These are phyloP conservation scores for Fusarium armeniacum DNA, from an alignment of 2,329 filamentous ascomycete species.

Conservation along the genomic window DNA sequence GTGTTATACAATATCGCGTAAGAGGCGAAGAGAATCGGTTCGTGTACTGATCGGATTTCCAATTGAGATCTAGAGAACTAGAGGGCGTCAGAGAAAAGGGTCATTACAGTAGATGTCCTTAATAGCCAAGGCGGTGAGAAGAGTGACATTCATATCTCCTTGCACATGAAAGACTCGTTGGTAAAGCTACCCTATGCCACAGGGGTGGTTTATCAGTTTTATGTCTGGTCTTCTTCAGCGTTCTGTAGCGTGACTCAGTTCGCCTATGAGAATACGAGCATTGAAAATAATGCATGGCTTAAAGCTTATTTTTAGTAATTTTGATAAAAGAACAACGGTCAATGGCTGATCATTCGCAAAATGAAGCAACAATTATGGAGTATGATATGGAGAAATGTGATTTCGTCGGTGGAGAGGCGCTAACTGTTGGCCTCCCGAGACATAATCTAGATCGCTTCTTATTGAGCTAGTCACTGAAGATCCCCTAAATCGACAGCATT, in stretches of 20 bases:
- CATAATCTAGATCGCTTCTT: not conserved
- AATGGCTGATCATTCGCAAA: not conserved
- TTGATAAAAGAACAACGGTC: not conserved
- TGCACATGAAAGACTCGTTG: not conserved
- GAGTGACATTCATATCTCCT: slow-evolving; percentile 1
- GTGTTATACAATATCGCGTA: slow-evolving; percentile 52
- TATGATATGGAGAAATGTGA: not conserved
- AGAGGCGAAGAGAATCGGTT: slow-evolving; percentile 50
- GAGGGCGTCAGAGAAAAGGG: slow-evolving; percentile 44
- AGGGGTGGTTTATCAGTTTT: not conserved
- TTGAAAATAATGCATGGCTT: slow-evolving; percentile 10
- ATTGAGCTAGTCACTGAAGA: slow-evolving; percentile 8
- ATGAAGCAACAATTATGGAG: not conserved
- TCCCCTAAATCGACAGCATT: slow-evolving; percentile 15
- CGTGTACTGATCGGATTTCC: slow-evolving; percentile 47
- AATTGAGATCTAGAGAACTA: slow-evolving; percentile 42
- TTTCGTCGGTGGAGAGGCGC: not conserved
- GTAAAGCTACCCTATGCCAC: slow-evolving; percentile 24
- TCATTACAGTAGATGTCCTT: slow-evolving; percentile 16
- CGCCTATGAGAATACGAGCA: slow-evolving; percentile 20
- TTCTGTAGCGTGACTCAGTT: not conserved
- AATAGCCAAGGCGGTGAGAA: slow-evolving; percentile 53
- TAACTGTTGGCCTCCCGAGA: not conserved
- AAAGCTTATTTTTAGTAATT: slow-evolving; percentile 13
- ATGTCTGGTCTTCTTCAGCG: not conserved